Base-by-base conservation (phyloP, 371 early-diverging fungal genomes). In the Funneliformis caledonium region DNA sequence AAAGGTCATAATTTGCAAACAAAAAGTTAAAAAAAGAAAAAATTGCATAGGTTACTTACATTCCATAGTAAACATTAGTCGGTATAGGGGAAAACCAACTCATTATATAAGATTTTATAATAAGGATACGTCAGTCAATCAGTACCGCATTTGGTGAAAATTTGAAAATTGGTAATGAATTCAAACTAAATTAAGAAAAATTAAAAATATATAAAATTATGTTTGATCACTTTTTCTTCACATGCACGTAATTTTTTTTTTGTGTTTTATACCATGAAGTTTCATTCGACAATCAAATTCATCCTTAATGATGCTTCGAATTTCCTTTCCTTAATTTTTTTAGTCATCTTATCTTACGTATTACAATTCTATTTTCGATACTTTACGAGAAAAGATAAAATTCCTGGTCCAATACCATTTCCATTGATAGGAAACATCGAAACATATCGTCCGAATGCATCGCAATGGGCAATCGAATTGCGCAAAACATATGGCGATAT, bases 401-500 rank as follows among this genome's bases (percentile, higher is more conserved):
- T 76, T 48, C 62, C 62, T 5, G 77, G 77, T 62, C 77, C 77
- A 10, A 19, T 76, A 26, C 77, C 77, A 1, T 43, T 76, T 45
- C 77, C 77, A 62, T 22, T 76, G 42, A 33, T 76, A n/a, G 62
- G 77, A 19, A 76, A 76, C 22, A 33, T 75, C 26, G n/a, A 22
- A 26, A n/a, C n/a, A 9, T 14, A 31, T 42, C 56, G 33, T 56
- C 31, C 37, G 11, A 56, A 76, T 43, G 37, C 62, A 22, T 31
- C 47, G 12, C 19, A 64, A 42, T 78, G 33, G n/a, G 59, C 45
- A 26, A 47, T 45, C 2, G 42, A 47, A 26, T 16, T 72, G 9
- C 72, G 48, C 52, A 14, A 19, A 45, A 72, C 59, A 47, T 80
- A 70, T 72, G 80, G 80, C 0, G 80, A 80, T 47, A 60, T 72